Base-by-base conservation (phyloP, 345 rosid genomes). In the Anastatica hierochuntica region DNA sequence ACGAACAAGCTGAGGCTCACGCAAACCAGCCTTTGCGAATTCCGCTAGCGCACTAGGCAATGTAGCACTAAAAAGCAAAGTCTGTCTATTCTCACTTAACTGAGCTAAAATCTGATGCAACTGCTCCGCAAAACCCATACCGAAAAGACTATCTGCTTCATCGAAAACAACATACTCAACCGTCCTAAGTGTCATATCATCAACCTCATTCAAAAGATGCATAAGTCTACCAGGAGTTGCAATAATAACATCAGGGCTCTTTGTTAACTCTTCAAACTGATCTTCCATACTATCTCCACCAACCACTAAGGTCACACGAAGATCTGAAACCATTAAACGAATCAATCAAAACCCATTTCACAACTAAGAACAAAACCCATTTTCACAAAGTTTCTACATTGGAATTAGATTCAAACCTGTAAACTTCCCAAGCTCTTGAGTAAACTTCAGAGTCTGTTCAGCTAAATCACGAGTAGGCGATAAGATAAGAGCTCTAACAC, bases 391-490 rank as follows among this genome's bases (percentile, higher is more conserved):
- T 8, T 47, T 17, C 17, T 27, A 27, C 3, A 31, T 31, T 3
- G 1, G 2, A 31, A 31, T 10, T 11, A 31, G 4, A 31, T 2
- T 31, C 36, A 2, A 56, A 92, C 98, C 98, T 43, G 83, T 92
- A 53, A 77, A 79, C 11, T 71, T 80, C 15, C 96, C 95, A 38
- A 92, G 85, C 62, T 88, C 95, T 56, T 92, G 79, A n/a, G 90
- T 62, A 60, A 92, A 92, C 67, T 88, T 92, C 17, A 92, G 60
- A n/a, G 98, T 92, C 76, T 92, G 98, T 64, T 88, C 63, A 6
- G 98, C 95, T 70, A 92, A 81, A 29, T 92, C 98, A 56, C 98
- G 75, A 7, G 98, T 92, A 10, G 98, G 98, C 0, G 98, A 92
- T 35, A 92, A 57, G 20, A 92, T 79, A 59, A 92, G 84, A 7